Conservation (phyloP, 2,329 filamentous ascomycete genomes). For the Colletotrichum australisinense region DNA sequence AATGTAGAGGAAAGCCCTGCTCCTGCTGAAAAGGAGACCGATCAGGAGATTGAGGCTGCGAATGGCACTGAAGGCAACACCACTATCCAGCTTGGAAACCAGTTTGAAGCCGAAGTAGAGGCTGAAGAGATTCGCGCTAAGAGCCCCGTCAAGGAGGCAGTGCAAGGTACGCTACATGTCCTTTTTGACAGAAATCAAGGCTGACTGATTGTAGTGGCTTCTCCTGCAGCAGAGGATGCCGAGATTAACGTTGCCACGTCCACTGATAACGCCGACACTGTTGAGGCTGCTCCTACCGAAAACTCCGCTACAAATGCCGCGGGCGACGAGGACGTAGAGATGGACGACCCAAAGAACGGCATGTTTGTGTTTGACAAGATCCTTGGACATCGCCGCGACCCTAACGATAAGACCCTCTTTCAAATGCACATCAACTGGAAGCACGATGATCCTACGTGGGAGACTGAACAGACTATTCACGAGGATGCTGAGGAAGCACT, state of each 20-base stretch:
- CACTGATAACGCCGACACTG: not conserved
- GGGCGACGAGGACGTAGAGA: slow-evolving; percentile 9
- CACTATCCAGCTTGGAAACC: slow-evolving; percentile 13
- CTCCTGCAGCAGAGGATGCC: not conserved
- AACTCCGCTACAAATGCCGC: not conserved
- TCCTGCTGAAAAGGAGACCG: not conserved
- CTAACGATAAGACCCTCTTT: slow-evolving; percentile 38
- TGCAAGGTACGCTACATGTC: not conserved
- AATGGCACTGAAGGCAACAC: slow-evolving; percentile 7
- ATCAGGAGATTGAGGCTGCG: not conserved
- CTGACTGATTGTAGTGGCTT: not conserved
- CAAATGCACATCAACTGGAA: slow-evolving; percentile 46
- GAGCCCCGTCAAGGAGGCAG: slow-evolving; percentile 15
- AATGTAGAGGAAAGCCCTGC: slow-evolving; percentile 9
- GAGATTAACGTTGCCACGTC: slow-evolving; percentile 28
- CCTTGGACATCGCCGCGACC: slow-evolving; percentile 23
- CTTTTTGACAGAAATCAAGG: no score
- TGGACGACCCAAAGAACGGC: slow-evolving; percentile 13
- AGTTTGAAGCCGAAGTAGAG: slow-evolving; percentile 13
- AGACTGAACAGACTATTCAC: slow-evolving; percentile 48
- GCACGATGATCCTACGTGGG: slow-evolving; percentile 45
- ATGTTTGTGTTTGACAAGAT: slow-evolving; percentile 29
- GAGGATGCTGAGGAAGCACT: slow-evolving; percentile 45
- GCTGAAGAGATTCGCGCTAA: slow-evolving; percentile 12
- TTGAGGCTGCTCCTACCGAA: slow-evolving; percentile 15